Evolutionary conservation across 2,329 filamentous ascomycete genomes (phyloP).

Genomic region (Blastomyces silverae): DNA sequence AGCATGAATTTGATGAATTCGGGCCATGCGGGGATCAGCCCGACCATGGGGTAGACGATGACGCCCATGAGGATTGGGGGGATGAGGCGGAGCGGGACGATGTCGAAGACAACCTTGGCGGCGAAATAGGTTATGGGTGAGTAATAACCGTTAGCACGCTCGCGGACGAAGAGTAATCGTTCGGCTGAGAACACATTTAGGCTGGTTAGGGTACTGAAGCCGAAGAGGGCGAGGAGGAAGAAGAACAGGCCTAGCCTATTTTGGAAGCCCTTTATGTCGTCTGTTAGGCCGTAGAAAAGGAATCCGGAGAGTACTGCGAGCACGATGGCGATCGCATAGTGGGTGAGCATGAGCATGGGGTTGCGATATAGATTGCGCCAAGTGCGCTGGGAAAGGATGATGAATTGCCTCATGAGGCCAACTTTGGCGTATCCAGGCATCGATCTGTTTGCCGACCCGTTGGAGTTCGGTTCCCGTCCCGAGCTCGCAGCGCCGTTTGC

Average conservation of each 20-base stretch:
- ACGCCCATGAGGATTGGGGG: conserved; percentile 91
- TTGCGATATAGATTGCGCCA: conserved; percentile 98
- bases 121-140: conserved; percentile 87
- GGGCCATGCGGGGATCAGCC: conserved; percentile 69
- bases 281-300: conserved; percentile 91
- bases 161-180: conserved; percentile 80
- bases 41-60: conserved; percentile 97
- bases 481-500: conserved; percentile 61
- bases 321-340: conserved; percentile 94
- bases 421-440: conserved; percentile 78
- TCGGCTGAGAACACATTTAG: conserved; percentile 90
- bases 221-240: conserved; percentile 90
- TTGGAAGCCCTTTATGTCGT: conserved; percentile 96
- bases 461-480: conserved; percentile 46
- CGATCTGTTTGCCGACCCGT: conserved; percentile 47
- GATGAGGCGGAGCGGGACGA: conserved; percentile 86
- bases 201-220: conserved; percentile 91
- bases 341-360: conserved; percentile 95
- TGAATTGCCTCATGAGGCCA: conserved; percentile 72
- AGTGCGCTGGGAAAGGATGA: conserved; percentile 80
- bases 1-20: conserved; percentile 90
- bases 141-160: conserved; percentile 96
- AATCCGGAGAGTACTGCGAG: conserved; percentile 91
- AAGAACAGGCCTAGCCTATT: conserved; percentile 96
- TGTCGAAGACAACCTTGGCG: conserved; percentile 96